A percentile compares a stretch with the other conserved stretches of the same genome.
Evolutionary conservation across 768 basidiomycete species (phyloP).

Genomic region (Paxillus rubicundulus): DNA sequence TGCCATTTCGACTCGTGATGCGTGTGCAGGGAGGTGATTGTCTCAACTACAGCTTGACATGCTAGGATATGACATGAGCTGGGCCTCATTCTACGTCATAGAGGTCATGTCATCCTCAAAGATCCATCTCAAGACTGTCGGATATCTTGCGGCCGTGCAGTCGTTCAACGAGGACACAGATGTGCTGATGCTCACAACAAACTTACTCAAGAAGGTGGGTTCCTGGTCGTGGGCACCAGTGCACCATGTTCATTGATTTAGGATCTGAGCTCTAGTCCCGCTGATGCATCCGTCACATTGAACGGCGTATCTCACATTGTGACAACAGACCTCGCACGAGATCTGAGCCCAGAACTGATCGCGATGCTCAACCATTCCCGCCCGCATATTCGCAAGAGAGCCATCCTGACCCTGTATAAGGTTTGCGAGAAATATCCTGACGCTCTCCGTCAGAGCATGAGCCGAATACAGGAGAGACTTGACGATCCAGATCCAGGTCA

Average conservation of each 20-base stretch:
- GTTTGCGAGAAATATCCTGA: slow-evolving; percentile 83
- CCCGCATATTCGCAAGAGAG: slow-evolving; percentile 85
- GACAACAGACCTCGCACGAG: slow-evolving; percentile 86
- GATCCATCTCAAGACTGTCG: slow-evolving; percentile 90
- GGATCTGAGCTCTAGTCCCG: slow-evolving; percentile 78
- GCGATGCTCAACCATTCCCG: slow-evolving; percentile 89
- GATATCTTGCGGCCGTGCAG: slow-evolving; percentile 90
- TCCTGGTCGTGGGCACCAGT: neutral
- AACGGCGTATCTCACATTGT: slow-evolving; percentile 84
- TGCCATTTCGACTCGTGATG: slow-evolving; percentile 18
- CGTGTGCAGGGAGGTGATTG: slow-evolving; percentile 7
- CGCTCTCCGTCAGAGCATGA: slow-evolving; percentile 59
- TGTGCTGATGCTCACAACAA: slow-evolving; percentile 96
- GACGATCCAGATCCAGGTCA: slow-evolving; percentile 75
- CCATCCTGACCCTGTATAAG: slow-evolving; percentile 80
- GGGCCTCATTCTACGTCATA: slow-evolving; percentile 95
- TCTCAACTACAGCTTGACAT: slow-evolving; percentile 76
- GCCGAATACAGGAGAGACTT: slow-evolving; percentile 73
- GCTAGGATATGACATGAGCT: slow-evolving; percentile 92
- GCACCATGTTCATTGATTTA: slow-evolving; percentile 30
- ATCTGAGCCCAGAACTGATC: slow-evolving; percentile 81
- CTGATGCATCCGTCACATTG: slow-evolving; percentile 72
- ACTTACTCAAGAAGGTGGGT: slow-evolving; percentile 87
- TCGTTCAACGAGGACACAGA: slow-evolving; percentile 95
- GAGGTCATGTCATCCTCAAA: slow-evolving; percentile 96